Base-by-base conservation (phyloP, 441 rosid species). In the Populus tomentosa region DNA sequence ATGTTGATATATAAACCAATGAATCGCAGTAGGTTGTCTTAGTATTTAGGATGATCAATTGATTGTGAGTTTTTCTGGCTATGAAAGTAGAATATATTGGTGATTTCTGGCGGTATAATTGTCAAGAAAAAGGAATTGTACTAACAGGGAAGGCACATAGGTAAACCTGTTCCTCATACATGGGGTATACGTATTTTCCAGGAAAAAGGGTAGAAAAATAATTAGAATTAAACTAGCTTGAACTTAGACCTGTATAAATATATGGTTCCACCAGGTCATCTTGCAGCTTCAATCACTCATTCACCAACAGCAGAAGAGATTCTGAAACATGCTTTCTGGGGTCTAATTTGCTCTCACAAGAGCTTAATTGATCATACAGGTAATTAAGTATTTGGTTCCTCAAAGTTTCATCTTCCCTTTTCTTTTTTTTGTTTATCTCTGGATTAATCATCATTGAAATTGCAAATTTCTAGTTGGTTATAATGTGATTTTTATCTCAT, bases 251-350 rank as follows among this genome's bases (percentile, higher is more conserved):
- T 56, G 11, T 42, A 11, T 50, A 65, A 26, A 82, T 68, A 71
- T 53, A 63, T 32, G 80, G 84, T 82, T 85, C 74, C 70, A 83
- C 78, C 89, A 87, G 89, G 84, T 87, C 89, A 87, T 87, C 89
- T 78, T 69, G 89, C 86, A 87, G 89, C 87, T 87, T 87, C 89
- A 85, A 85, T 87, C 84, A 78, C 86, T 85, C 87, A 84, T 30
- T 76, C 89, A 85, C 86, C 87, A 80, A 80, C 89, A 26, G 56
- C 56, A 50, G 5, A 50, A 50, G 18, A 50, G 56, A 50, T 50
- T 50, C 2, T 14, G 56, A 50, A 50, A 23, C 4, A 5, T 36
- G 56, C 67, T 73, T n/a, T 69, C 53, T 14, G 56, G 56, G 56
- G 56, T 46, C 56, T 46, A 46, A 46, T 46, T 46, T 46, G 20